phyloP scores from a whole-genome alignment of 2,329 filamentous ascomycete species.

The Biscogniauxia marginata region DNA sequence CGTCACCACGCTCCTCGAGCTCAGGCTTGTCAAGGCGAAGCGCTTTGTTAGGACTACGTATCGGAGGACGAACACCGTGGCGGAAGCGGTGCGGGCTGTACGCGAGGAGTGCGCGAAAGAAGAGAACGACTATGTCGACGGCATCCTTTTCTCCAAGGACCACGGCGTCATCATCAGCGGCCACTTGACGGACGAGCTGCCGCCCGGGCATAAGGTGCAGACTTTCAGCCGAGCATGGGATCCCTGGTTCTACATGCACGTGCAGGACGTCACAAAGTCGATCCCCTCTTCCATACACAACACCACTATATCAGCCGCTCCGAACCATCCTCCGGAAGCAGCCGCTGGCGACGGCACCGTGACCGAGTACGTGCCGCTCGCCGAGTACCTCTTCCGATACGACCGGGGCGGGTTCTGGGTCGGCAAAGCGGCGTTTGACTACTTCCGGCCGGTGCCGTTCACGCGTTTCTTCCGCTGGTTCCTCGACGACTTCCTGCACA shows the following conservation, averaged over 20 bases:
- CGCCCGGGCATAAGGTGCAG: conserved; percentile 23
- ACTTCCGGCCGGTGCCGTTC: conserved; percentile 66
- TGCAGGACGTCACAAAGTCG: conserved; percentile 43
- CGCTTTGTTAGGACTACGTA: conserved; percentile 64
- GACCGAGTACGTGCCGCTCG: conserved; percentile 62
- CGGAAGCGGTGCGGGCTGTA: conserved; percentile 48
- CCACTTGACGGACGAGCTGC: conserved; percentile 54
- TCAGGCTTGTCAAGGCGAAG: conserved; percentile 60
- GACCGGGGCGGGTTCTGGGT: conserved; percentile 77
- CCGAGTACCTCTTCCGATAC: conserved; percentile 75
- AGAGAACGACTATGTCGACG: conserved; percentile 68
- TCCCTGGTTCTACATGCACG: conserved; percentile 78
- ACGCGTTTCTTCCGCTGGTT: conserved; percentile 64
- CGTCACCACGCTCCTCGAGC: conserved; percentile 64
- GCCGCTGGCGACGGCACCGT: conserved; percentile 15
- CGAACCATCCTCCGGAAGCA: background rate
- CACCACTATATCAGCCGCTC: conserved; percentile 14
- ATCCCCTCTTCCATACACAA: conserved; percentile 27
- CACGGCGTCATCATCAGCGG: conserved; percentile 68
- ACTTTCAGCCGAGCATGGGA: conserved; percentile 56
- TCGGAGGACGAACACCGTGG: conserved; percentile 48
- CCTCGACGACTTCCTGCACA: conserved; percentile 71
- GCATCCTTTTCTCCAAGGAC: conserved; percentile 62
- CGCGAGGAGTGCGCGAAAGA: conserved; percentile 43
- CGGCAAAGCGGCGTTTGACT: conserved; percentile 62